A percentile compares a stretch with the other conserved stretches of the same genome.
Evolutionary conservation across 2,329 filamentous ascomycete genomes (phyloP).

Genomic region (Aspergillus eucalypticola): DNA sequence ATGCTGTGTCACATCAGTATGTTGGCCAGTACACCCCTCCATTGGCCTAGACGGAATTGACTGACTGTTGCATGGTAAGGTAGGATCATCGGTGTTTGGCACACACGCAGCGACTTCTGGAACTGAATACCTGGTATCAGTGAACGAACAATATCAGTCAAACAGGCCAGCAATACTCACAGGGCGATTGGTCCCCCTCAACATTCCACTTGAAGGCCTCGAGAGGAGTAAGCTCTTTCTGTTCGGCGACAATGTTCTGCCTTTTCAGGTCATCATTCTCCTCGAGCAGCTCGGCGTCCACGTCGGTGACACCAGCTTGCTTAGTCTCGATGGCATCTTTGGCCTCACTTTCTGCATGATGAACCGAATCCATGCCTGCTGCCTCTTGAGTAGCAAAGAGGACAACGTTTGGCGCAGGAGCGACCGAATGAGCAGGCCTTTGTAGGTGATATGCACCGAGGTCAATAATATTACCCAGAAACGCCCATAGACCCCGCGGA

Average conservation of each 20-base stretch:
- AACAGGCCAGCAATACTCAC: conserved; percentile 20
- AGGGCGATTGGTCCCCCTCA: conserved; percentile 41
- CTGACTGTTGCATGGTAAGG: conserved; percentile 34
- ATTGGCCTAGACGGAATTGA: background rate
- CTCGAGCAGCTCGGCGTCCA: background rate
- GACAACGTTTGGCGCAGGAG: background rate
- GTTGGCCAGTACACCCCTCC: background rate
- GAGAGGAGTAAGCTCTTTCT: conserved; percentile 34
- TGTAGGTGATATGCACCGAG: background rate
- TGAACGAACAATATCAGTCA: background rate
- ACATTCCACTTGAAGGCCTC: conserved; percentile 43
- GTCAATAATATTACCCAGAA: too few species aligned
- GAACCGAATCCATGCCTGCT: background rate
- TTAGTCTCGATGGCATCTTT: conserved; percentile 2
- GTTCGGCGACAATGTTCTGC: conserved; percentile 18
- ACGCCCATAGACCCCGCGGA: background rate
- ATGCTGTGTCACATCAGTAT: conserved; percentile 21
- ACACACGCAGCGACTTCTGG: conserved; percentile 42
- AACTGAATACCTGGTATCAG: conserved; percentile 23
- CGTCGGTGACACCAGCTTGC: background rate
- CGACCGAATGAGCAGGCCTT: background rate
- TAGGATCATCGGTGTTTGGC: conserved; percentile 37
- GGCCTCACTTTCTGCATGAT: background rate
- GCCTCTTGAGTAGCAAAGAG: background rate
- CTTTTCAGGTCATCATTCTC: conserved; percentile 2